A percentile compares a stretch with the other conserved stretches of the same genome.
Conservation (phyloP, 805 yeast species). For the Cyberlindnera veronae region DNA sequence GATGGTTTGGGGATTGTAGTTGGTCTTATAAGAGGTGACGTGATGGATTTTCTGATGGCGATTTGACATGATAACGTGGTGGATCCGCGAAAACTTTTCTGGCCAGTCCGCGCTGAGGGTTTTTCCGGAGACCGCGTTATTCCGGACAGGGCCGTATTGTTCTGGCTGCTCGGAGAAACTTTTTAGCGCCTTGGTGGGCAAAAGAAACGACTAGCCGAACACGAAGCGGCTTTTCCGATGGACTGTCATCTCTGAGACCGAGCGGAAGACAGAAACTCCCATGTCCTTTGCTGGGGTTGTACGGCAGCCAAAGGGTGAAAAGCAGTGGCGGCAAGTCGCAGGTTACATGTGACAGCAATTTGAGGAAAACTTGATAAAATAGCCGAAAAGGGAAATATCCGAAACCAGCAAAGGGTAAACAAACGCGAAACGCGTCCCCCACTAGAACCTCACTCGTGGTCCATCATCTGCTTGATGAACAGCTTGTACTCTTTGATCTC, state of each 20-base stretch:
- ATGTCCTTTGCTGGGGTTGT: neutral
- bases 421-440: neutral
- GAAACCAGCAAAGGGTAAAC: constrained; percentile 1
- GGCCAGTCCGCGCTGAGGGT: neutral
- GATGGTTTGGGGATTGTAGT: neutral
- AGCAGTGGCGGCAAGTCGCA: neutral
- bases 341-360: neutral
- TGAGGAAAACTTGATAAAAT: neutral
- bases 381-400: neutral
- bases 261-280: too few relatives aligned
- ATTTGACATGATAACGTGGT: too few relatives aligned
- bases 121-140: too few relatives aligned
- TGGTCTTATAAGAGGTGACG: neutral
- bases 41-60: too few relatives aligned
- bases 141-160: too few relatives aligned
- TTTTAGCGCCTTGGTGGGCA: neutral
- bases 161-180: neutral
- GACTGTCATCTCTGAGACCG: neutral
- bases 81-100: too few relatives aligned
- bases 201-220: neutral
- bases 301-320: too few relatives aligned
- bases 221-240: neutral
- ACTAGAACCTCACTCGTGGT: constrained; percentile 9
- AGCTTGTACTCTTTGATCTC: constrained; percentile 24
- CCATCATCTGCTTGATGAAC: constrained; percentile 26